Percentiles rank a stretch among this genome's conserved stretches.
phyloP scores from a whole-genome alignment of 2,329 filamentous ascomycete species.

The Hypoxylon sp. region DNA sequence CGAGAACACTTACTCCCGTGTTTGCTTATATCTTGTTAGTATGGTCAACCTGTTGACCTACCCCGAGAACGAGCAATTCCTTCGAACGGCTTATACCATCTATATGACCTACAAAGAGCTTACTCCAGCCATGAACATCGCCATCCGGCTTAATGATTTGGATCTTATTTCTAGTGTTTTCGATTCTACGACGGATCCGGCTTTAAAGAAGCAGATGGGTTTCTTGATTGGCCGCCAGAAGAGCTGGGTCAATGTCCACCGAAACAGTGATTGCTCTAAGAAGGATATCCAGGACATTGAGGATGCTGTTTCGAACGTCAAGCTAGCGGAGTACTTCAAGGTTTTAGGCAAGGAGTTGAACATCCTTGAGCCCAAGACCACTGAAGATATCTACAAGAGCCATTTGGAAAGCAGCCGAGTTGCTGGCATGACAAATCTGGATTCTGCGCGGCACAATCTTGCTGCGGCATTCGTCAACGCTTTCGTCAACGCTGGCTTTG shows the following conservation, averaged over 20 bases:
- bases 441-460: slow-evolving; percentile 95
- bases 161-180: slow-evolving; percentile 88
- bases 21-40: slow-evolving; percentile 98
- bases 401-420: slow-evolving; percentile 96
- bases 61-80: slow-evolving; percentile 96
- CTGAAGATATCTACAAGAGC: slow-evolving; percentile 99
- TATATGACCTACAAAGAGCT: slow-evolving; percentile 95
- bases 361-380: slow-evolving; percentile 95
- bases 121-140: slow-evolving; percentile 92
- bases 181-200: slow-evolving; percentile 81
- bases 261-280: slow-evolving; percentile 69
- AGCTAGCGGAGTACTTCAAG: slow-evolving; percentile 93
- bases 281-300: slow-evolving; percentile 81
- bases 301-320: slow-evolving; percentile 89
- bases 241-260: slow-evolving; percentile 81
- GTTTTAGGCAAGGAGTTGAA: slow-evolving; percentile 95
- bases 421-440: slow-evolving; percentile 91
- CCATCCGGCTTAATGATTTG: slow-evolving; percentile 91
- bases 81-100: slow-evolving; percentile 91
- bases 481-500: slow-evolving; percentile 96
- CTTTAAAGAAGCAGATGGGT: slow-evolving; percentile 92
- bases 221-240: slow-evolving; percentile 94
- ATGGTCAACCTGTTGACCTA: slow-evolving; percentile 99
- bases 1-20: slow-evolving; percentile 91
- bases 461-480: slow-evolving; percentile 97